Base-by-base conservation (phyloP, 495 filamentous ascomycete genomes). In the Cudoniella acicularis region DNA sequence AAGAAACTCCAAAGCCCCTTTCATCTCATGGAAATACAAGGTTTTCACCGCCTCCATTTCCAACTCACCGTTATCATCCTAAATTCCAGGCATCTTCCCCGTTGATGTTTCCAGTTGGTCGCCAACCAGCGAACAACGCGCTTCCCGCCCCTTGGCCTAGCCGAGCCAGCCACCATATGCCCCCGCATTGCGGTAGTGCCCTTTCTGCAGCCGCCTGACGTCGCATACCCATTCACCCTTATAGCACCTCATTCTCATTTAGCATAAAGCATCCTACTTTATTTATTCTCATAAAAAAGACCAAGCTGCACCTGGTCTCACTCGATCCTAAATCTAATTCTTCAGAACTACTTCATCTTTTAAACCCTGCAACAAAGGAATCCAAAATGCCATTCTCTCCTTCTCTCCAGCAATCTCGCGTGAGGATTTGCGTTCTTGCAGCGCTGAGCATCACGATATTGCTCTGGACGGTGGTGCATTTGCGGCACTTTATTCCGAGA, bases 381-480 rank as follows among this genome's bases (percentile, higher is more conserved):
- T 13, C 30, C 6, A 36, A 13, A 36, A 36, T 36, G 30, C 30
- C 30, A 13, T 13, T 36, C 30, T 22, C 47, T 20, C 27, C 47
- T n/a, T n/a, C n/a, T n/a, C 26, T 27, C n/a, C 52, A 55, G 2
- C 30, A 61, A 21, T 45, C 40, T 20, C 59, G 59, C 21, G 23
- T 48, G 1, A 13, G 13, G 21, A 51, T 61, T 11, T 56, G 52
- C 23, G 17, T 61, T 22, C 43, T 61, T 13, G 59, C 59, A 9
- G 59, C 52, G 1, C 16, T 56, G 2, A 56, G 52, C 16, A 56
- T 54, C 10, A 61, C 59, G 17, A 50, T 61, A n/a, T 56, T 61
- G 59, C 59, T 61, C 46, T 56, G 54, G 21, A 61, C 59, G 10
- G 59, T 52, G 21, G 52, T 61, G 10, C 59, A 56, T 45, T 18